phyloP scores from a whole-genome alignment of 1,284 basidiomycete genomes.

The Sporisorium reilianum region DNA sequence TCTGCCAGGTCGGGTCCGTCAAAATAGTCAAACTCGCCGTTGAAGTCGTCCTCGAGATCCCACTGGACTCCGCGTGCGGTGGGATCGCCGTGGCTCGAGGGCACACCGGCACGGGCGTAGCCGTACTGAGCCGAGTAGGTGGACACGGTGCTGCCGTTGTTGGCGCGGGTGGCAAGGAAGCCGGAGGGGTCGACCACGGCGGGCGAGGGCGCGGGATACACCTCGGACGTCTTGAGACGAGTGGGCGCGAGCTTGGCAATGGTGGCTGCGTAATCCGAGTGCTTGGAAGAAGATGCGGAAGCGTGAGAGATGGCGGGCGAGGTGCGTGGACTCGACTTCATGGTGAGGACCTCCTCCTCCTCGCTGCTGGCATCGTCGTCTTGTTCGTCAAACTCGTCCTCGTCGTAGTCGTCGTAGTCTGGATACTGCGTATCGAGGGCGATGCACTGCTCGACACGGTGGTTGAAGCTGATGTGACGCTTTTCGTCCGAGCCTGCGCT shows the following conservation, averaged over 20 bases:
- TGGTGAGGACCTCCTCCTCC: slow-evolving; percentile 72
- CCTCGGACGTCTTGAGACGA: slow-evolving; percentile 81
- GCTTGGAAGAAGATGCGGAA: slow-evolving; percentile 34
- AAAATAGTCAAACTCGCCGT: slow-evolving; percentile 77
- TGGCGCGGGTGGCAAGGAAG: slow-evolving; percentile 48
- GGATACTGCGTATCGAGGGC: slow-evolving; percentile 76
- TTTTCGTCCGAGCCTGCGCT: slow-evolving; percentile 68
- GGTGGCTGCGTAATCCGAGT: slow-evolving; percentile 31
- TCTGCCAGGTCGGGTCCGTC: slow-evolving; percentile 73
- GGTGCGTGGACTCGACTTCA: slow-evolving; percentile 55
- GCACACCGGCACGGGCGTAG: slow-evolving; percentile 39
- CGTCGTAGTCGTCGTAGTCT: slow-evolving; percentile 62
- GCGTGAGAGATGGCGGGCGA: slow-evolving; percentile 50
- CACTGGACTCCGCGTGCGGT: slow-evolving; percentile 58
- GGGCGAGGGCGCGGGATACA: slow-evolving; percentile 71
- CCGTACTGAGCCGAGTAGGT: slow-evolving; percentile 47
- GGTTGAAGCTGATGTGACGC: slow-evolving; percentile 96
- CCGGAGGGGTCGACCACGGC: slow-evolving; percentile 76
- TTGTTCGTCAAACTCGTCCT: slow-evolving; percentile 70
- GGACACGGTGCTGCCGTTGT: slow-evolving; percentile 43
- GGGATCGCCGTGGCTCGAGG: slow-evolving; percentile 33
- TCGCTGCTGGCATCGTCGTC: slow-evolving; percentile 73
- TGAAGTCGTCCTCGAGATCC: slow-evolving; percentile 71
- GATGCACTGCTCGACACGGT: slow-evolving; percentile 96
- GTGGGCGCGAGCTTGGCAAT: slow-evolving; percentile 96